phyloP scores from a whole-genome alignment of 352 stramenopile species.

The Pythium rishiriense region DNA sequence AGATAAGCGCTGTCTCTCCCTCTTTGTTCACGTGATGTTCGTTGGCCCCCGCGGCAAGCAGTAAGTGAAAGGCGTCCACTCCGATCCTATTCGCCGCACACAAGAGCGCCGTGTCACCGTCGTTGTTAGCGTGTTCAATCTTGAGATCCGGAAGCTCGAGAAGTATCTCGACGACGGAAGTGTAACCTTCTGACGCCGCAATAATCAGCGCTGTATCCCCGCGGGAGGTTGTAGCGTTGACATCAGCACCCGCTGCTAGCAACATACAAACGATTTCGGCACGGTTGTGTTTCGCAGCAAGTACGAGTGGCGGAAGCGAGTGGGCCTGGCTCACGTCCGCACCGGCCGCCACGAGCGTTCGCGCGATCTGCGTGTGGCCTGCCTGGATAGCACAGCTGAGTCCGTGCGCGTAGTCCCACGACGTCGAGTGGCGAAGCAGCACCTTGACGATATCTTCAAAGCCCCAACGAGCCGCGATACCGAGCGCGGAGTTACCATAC shows the following conservation, averaged over 20 bases:
- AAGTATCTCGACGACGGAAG: neutral
- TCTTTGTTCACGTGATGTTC: neutral
- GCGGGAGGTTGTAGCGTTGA: neutral
- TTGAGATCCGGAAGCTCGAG: neutral
- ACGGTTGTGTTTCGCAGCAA: neutral
- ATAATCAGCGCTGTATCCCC: neutral
- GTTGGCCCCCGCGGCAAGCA: neutral
- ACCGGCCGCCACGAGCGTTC: neutral
- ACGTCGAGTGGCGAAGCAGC: neutral
- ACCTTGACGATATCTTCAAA: neutral
- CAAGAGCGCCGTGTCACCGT: neutral
- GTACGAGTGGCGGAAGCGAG: neutral
- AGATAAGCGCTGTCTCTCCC: neutral
- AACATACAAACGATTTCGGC: neutral
- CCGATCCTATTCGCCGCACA: neutral
- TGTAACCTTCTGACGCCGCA: neutral
- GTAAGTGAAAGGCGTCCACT: neutral
- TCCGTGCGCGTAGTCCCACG: too few species aligned
- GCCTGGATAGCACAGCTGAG: neutral
- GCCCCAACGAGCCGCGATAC: neutral
- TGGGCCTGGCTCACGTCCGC: neutral
- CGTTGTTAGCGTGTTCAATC: neutral
- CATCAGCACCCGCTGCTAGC: neutral
- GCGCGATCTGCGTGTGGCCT: neutral
- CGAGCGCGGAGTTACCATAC: too few species aligned